Conservation (phyloP, 208 protist genomes). For the Leishmania lainsoni region DNA sequence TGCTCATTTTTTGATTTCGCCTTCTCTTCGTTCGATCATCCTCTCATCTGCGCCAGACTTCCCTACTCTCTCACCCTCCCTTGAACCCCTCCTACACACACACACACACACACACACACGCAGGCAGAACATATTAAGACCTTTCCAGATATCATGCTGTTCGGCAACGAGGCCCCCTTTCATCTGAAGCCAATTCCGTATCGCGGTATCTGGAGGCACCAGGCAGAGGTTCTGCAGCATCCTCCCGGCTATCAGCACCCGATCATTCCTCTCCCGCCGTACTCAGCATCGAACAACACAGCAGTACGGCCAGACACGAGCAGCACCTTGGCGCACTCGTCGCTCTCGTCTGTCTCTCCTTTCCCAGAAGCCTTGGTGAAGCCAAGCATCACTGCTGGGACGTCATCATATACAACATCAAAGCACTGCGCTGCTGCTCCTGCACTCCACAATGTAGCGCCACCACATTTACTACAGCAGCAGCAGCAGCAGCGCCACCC, state of each 20-base stretch:
- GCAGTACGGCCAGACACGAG: not conserved
- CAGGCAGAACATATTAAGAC: not conserved
- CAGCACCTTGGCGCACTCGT: not conserved
- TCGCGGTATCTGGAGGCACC: slow-evolving; percentile 57
- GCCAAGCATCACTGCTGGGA: not conserved
- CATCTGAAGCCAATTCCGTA: slow-evolving; percentile 59
- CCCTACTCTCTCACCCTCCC: not conserved
- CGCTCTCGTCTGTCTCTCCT: not conserved
- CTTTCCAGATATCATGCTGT: slow-evolving; percentile 34
- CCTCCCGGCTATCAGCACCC: slow-evolving; percentile 68
- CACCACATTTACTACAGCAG: not conserved
- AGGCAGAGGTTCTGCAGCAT: slow-evolving; percentile 69
- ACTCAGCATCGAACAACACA: not conserved
- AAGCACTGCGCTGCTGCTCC: not conserved
- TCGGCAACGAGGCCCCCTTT: slow-evolving; percentile 67
- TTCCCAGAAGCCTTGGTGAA: not conserved
- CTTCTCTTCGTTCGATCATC: not conserved
- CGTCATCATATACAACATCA: not conserved
- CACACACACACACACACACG: not conserved
- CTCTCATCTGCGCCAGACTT: not conserved
- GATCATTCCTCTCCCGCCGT: slow-evolving; percentile 23
- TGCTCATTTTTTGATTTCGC: not conserved
- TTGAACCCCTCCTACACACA: not conserved
- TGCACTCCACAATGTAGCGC: not conserved
- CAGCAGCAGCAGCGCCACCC: slow-evolving; percentile 10